Base-by-base conservation (phyloP, 202 grass and related monocot species). In the Elaeis oleifera region DNA sequence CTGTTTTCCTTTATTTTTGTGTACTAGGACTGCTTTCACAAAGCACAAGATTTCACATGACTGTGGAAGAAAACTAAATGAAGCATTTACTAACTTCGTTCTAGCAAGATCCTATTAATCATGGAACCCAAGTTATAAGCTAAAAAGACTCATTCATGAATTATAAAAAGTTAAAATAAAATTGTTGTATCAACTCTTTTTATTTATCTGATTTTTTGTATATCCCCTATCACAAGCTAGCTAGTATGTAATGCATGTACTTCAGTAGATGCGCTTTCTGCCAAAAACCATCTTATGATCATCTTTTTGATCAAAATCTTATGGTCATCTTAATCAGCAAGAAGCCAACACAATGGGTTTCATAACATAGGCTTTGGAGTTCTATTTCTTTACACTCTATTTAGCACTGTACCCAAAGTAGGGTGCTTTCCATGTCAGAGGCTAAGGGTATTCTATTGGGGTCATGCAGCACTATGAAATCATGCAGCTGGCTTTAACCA, bases 311-410 rank as follows among this genome's bases (percentile, higher is more conserved):
- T 9, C 32, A 39, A 39, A 39, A 25, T 80, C 68, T 53, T 49
- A 80, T 64, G 71, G 21, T 26, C 32, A 56, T 49, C 1, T n/a
- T 49, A 19, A 51, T 29, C 9, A 58, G 27, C 21, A 65, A 53
- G 50, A 28, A 5, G 61, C 58, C 7, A 54, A 14, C 29, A 49
- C 20, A 32, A 53, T 32, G 54, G 71, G 52, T 58, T 69, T 69
- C 48, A 18, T 2, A 6, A 69, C 58, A 39, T 54, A 49, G 73
- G 64, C 80, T 55, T 63, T 44, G 59, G 55, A 56, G 32, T 9
- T 28, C 16, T 49, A 17, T 58, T 78, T 66, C 60, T 85, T 81
- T 74, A 78, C 78, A 71, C 65, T 59, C 32, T 71, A 55, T 70
- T 50, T 59, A 53, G 54, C 82, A 69, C 49, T 53, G 3, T 23